These are phyloP conservation scores for Pythium rhizo-oryzae DNA, from an alignment of 352 stramenopile species.

Conservation along the genomic window DNA sequence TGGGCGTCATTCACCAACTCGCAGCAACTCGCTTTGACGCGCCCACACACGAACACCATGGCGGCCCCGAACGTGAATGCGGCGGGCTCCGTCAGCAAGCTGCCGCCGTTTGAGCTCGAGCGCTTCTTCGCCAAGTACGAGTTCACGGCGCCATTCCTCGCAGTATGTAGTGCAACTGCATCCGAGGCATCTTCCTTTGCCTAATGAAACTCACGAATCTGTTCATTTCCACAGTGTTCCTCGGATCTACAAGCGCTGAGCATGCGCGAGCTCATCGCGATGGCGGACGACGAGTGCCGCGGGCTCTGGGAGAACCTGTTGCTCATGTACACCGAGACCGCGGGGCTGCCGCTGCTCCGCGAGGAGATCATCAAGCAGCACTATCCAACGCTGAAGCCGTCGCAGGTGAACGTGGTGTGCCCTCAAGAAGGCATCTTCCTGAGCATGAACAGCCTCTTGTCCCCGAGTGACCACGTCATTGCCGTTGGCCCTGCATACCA, in stretches of 20 bases:
- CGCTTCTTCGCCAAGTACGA: constrained; percentile 61
- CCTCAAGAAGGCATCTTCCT: constrained; percentile 72
- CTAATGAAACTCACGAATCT: not conserved
- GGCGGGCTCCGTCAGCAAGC: constrained; percentile 25
- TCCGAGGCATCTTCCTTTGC: not conserved
- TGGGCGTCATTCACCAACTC: not conserved
- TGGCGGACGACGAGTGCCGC: constrained; percentile 45
- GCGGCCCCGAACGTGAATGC: constrained; percentile 6
- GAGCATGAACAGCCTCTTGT: constrained; percentile 47
- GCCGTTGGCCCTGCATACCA: constrained; percentile 55
- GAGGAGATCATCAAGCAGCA: constrained; percentile 40
- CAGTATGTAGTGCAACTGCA: constrained; percentile 27
- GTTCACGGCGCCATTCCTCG: constrained; percentile 42
- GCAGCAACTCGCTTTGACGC: not conserved
- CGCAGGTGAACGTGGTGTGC: constrained; percentile 41
- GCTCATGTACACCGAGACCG: constrained; percentile 50
- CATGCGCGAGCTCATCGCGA: constrained; percentile 40
- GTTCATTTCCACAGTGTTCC: constrained; percentile 29
- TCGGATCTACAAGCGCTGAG: constrained; percentile 44
- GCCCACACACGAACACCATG: not conserved
- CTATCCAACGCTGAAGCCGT: constrained; percentile 32
- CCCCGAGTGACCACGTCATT: constrained; percentile 54
- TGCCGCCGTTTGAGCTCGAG: constrained; percentile 42
- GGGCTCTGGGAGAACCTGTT: constrained; percentile 44
- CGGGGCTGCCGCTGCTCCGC: constrained; percentile 41